Base-by-base conservation (phyloP, 306 rosid genomes). In the Senna siamea region DNA sequence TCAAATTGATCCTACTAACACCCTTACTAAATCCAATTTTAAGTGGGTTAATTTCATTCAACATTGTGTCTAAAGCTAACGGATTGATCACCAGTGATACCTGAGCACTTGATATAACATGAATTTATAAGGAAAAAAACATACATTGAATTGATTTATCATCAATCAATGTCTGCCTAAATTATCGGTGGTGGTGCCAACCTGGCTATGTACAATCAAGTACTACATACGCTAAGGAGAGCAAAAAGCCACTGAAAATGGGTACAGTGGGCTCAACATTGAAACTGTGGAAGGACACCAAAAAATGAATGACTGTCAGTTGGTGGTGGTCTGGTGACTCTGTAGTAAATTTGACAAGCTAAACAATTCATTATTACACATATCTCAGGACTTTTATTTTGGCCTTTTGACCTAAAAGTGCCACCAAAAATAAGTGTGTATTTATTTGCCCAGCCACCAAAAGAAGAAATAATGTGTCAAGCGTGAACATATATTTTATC, bases 161-260 rank as follows among this genome's bases (percentile, higher is more conserved):
- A 61, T 18, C n/a, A n/a, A n/a, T n/a, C n/a, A n/a, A n/a, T n/a
- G n/a, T n/a, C 67, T 9, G 7, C 48, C 67, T 9, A 17, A 18
- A 37, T 61, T 61, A 61, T 37, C 67, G 48, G 67, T 18, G 48
- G 67, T 18, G 12, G 48, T 17, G 28, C 30, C 48, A 60, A 34
- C 66, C 43, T 32, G 19, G 15, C 7, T 34, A 7, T 15, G 44
- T 15, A 7, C 43, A 0, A 7, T 58, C 41, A 58, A 5, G 35
- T 44, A 14, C 17, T 41, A 41, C 47, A 2, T 9, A 9, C 10
- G 14, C 9, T 48, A 50, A 17, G 9, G 10, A 3, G 10, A 50
- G 23, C 55, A 50, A 50, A 50, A 50, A 17, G 22, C 41, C 23
- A 32, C 28, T 22, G 68, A 7, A 38, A 62, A 37, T 18, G 23